Base-by-base conservation (phyloP, 176 grass and related monocot genomes). In the Oryza officinalis region DNA sequence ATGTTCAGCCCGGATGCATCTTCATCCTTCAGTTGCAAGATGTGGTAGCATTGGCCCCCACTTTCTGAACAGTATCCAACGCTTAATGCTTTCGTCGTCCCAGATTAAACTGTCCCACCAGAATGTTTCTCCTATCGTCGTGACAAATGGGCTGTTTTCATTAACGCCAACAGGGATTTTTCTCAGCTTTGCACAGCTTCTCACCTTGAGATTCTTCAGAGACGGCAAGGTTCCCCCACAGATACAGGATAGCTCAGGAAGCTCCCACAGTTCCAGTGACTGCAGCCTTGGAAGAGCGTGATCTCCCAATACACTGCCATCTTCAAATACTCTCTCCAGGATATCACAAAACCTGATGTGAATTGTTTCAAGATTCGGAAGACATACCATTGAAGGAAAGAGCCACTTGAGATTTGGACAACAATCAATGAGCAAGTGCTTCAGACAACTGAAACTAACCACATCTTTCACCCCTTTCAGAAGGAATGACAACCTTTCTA, bases 141-240 rank as follows among this genome's bases (percentile, higher is more conserved):
- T 66, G 0, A 86, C 22, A 66, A 86, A 65, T 2, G 88, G 67
- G 60, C 26, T 86, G 2, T 82, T 83, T 76, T 86, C 72, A 86
- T 72, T 82, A 15, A 90, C 57, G 1, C 88, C 67, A 52, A 86
- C 35, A 1, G 88, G 88, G 41, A 90, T 77, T 47, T 35, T 78
- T 45, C 5, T 77, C 79, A 90, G 72, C 7, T 76, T 65, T 14
- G 9, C n/a, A 52, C 82, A 89, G 33, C 71, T 65, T 81, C 47
- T 76, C 38, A 89, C 82, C 83, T 89, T 76, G 18, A 89, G 15
- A 17, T 81, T 65, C 82, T 85, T 89, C 8, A 85, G 70, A 13
- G 27, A 86, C 20, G 84, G 84, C 79, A 90, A 13, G 11, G 79
- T 59, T 67, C 84, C 84, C 28, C 32, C 67, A 68, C 88, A 83